Evolutionary conservation across 441 rosid species (phyloP).

Genomic region (Gossypium gossypioides): DNA sequence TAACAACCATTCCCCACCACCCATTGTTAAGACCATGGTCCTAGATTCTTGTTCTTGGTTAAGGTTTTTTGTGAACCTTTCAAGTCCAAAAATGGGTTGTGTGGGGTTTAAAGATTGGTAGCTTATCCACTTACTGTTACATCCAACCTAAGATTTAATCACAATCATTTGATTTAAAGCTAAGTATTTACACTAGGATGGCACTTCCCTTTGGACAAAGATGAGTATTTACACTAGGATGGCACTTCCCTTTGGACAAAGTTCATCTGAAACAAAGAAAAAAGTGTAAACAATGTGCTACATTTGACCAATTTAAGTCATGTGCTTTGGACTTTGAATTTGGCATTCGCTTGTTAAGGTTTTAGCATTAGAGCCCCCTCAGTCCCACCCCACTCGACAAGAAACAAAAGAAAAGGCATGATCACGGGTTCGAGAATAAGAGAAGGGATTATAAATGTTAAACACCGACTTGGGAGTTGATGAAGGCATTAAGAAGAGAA

Average conservation of each 20-base stretch:
- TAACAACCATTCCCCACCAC: conserved; percentile 17
- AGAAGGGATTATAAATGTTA: not conserved
- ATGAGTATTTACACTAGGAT: not conserved
- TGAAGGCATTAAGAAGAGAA: not conserved
- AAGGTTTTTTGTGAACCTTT: conserved; percentile 11
- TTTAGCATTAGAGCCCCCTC: not conserved
- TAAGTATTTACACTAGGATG: not conserved
- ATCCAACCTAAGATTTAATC: not conserved
- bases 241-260: not conserved
- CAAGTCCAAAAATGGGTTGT: not conserved
- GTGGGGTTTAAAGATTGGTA: conserved; percentile 6
- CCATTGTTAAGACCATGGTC: conserved; percentile 1
- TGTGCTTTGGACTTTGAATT: not conserved
- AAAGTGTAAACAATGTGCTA: not conserved
- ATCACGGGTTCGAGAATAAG: no score
- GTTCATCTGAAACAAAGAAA: not conserved
- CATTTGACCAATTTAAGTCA: not conserved
- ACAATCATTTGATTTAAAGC: not conserved
- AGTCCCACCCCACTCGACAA: not conserved
- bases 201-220: not conserved
- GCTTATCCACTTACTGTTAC: conserved; percentile 10
- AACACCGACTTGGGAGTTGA: not conserved
- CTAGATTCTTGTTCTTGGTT: conserved; percentile 19
- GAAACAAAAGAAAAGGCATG: not conserved
- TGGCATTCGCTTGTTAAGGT: not conserved